Evolutionary conservation across 2,329 filamentous ascomycete genomes (phyloP), one percentile per base, ranked within the genome.

Genomic region (Neoscytalidium dimidiatum): DNA sequence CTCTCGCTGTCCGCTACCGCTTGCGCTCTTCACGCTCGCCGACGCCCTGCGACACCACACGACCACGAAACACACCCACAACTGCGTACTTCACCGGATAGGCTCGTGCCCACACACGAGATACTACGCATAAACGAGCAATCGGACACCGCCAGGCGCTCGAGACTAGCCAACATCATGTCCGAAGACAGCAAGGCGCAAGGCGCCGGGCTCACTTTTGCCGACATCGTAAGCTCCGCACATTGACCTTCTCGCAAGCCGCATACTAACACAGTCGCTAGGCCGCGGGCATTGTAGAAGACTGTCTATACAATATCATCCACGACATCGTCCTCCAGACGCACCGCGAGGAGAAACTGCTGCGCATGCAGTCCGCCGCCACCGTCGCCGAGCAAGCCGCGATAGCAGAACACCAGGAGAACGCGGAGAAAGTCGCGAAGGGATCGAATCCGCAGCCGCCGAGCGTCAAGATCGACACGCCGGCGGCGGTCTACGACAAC

Each of bases 331-430:
- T 92, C 68, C 83, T 92, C 72, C 87, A 91, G 75, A 88, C 87
- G 44, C 92, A 94, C 76, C 90, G 89, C 69, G 86, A 91, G 70
- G 92, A 94, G 79, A 94, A 94, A 81, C 86, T 88, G 68, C 87
- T 91, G 62, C 87, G 89, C 65, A 85, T 75, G 87, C 88, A 70
- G 79, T 85, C 68, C 85, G 89, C 66, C 84, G 90, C 71, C 83
- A 77, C 76, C 0, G 73, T 75, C 51, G 78, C 76, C 67, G 77
- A 79, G 67, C 73, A 73, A 43, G 70, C 77, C 67, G 77, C 77
- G 61, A 74, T 77, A 63, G 44, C 66, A 31, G 58, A 64, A 23
- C 58, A 65, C 31, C 87, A 68, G 88, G 84, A 87, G 68, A 78
- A 83, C 67, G 83, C 84, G 52, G 84, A 87, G 61, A 80, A 79